Conservation (phyloP, 768 basidiomycete species). For the Amanita fuliginea region DNA sequence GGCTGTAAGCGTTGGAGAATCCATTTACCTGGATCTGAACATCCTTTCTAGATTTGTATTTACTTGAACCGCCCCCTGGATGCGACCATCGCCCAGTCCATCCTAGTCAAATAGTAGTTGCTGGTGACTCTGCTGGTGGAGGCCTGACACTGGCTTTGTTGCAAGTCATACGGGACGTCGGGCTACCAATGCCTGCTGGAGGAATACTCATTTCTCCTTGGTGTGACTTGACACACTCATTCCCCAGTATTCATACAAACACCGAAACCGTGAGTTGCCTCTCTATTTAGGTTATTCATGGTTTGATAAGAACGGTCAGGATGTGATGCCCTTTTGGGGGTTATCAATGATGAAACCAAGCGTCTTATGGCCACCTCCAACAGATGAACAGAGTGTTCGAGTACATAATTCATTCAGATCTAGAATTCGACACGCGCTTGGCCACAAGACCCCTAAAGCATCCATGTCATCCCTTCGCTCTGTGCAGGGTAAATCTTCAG, state of each 20-base stretch:
- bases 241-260: slow-evolving; percentile 80
- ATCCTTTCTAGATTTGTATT: slow-evolving; percentile 51
- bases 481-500: background rate
- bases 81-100: slow-evolving; percentile 71
- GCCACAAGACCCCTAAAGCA: slow-evolving; percentile 6
- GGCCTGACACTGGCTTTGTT: slow-evolving; percentile 76
- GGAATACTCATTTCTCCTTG: slow-evolving; percentile 88
- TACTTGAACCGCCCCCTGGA: slow-evolving; percentile 78
- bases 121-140: slow-evolving; percentile 92
- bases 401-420: slow-evolving; percentile 51
- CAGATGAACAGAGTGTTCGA: slow-evolving; percentile 44
- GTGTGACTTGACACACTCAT: slow-evolving; percentile 88
- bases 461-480: slow-evolving; percentile 13
- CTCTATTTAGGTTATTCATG: background rate
- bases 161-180: slow-evolving; percentile 77
- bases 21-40: background rate
- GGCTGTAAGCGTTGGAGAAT: slow-evolving; percentile 46
- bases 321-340: slow-evolving; percentile 70
- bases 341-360: slow-evolving; percentile 72
- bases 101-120: slow-evolving; percentile 73
- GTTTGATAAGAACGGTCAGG: slow-evolving; percentile 28
- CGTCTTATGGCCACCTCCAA: slow-evolving; percentile 68
- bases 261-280: slow-evolving; percentile 58
- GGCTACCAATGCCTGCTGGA: slow-evolving; percentile 76
- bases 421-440: slow-evolving; percentile 48